Conservation (phyloP, 148 eudicot species). For the Rhododendron henanense region DNA sequence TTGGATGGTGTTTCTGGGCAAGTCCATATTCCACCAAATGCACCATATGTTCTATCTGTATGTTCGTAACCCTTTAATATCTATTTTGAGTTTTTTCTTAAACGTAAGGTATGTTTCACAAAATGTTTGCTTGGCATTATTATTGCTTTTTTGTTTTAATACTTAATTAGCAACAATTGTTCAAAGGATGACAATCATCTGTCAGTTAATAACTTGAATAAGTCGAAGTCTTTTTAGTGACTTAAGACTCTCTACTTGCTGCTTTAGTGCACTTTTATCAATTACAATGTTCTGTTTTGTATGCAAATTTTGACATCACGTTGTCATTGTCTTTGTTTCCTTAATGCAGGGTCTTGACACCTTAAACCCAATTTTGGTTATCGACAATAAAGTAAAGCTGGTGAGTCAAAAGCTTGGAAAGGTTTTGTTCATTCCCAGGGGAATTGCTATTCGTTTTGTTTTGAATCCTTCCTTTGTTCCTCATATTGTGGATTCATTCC, state of each 20-base stretch:
- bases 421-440: background rate
- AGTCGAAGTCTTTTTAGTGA: background rate
- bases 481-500: background rate
- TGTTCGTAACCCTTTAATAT: constrained; percentile 12
- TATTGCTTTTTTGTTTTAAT: background rate
- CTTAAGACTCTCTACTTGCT: background rate
- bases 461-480: background rate
- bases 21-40: constrained; percentile 52
- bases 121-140: background rate
- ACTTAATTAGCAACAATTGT: background rate
- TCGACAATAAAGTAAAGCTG: constrained; percentile 63
- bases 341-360: constrained; percentile 81
- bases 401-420: constrained; percentile 26
- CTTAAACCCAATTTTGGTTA: constrained; percentile 54
- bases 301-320: background rate
- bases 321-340: background rate
- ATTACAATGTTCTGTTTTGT: background rate
- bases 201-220: background rate
- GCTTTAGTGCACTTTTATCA: background rate
- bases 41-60: constrained; percentile 73
- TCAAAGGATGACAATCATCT: background rate
- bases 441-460: background rate
- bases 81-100: background rate
- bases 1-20: constrained; percentile 44
- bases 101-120: background rate